Base-by-base conservation (phyloP, 2,329 filamentous ascomycete species). In the Aspergillus brasiliensis region DNA sequence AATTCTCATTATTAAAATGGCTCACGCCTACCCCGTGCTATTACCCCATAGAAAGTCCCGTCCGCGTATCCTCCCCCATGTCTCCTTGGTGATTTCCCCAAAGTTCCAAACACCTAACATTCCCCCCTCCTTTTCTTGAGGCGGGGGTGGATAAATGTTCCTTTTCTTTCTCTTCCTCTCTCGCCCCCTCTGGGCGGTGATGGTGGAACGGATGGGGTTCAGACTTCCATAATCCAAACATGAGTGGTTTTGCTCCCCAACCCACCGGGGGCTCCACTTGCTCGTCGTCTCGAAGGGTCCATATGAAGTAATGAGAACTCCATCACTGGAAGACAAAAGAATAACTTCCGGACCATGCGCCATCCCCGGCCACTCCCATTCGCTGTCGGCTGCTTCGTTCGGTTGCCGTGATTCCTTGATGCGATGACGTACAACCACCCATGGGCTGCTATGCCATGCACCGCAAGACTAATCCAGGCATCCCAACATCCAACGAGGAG, bases 1-100 rank as follows among this genome's bases (percentile, higher is more conserved):
- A 58, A 56, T 56, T 66, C 56, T 17, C 57, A 58, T 60, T 58
- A 58, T 47, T 62, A 62, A 66, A 65, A 67, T 67, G 59, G 59
- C 65, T 64, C 63, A 65, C 19, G 17, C 37, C 38, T 23, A 21
- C 51, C 31, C 54, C 42, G 31, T 47, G 44, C 51, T 49, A 60
- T 63, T 60, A 63, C 60, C 62, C 60, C 62, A 63, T 65, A 34
- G 51, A 62, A 62, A 62, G n/a, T 34, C 38, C 38, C 28, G 28
- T 8, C n/a, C 23, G 23, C 19, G 27, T 17, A 17, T 28, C 15
- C 38, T 8, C 21, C 15, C 38, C 46, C 47, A 2, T 47, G 25
- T 46, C 21, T 23, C 25, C n/a, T 51, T n/a, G n/a, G n/a, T n/a
- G n/a, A n/a, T n/a, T 62, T 31, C 40, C 51, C 44, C 51, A 57